These are phyloP conservation scores for Sporisorium scitamineum DNA, from an alignment of 1,284 basidiomycete genomes.

Conservation along the genomic window DNA sequence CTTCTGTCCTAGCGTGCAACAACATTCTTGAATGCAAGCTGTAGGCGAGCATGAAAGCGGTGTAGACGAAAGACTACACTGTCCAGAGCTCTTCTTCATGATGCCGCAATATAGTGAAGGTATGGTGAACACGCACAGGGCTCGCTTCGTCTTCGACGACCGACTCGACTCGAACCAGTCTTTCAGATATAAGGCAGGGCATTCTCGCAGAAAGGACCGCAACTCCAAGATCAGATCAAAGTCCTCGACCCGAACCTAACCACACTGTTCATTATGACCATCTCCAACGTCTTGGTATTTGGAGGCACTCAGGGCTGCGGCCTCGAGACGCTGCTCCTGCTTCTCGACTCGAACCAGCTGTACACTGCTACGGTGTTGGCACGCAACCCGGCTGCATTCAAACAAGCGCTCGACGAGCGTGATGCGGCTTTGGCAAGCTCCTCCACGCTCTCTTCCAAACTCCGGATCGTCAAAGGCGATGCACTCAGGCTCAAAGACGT, in stretches of 20 bases:
- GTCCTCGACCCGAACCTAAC: no score
- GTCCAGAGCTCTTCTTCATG: not conserved
- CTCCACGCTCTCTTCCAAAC: not conserved
- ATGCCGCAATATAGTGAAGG: no score
- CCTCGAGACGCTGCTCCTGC: not conserved
- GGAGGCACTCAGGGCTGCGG: not conserved
- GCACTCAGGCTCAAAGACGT: not conserved
- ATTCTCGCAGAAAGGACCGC: not conserved
- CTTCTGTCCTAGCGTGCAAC: no score
- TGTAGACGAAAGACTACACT: not conserved
- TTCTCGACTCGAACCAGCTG: not conserved
- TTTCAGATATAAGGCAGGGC: not conserved
- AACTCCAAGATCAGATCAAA: no score
- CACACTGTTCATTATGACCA: not conserved
- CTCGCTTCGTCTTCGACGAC: no score
- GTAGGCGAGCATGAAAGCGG: no score
- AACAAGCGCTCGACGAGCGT: not conserved
- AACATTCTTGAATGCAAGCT: no score
- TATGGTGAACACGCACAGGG: no score
- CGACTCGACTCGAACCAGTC: not conserved
- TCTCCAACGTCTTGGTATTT: not conserved
- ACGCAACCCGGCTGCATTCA: not conserved
- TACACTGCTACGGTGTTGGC: not conserved
- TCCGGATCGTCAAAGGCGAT: not conserved
- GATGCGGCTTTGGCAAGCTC: not conserved